Base-by-base conservation (phyloP, 2,329 filamentous ascomycete species). In the Mariannaea sp. region DNA sequence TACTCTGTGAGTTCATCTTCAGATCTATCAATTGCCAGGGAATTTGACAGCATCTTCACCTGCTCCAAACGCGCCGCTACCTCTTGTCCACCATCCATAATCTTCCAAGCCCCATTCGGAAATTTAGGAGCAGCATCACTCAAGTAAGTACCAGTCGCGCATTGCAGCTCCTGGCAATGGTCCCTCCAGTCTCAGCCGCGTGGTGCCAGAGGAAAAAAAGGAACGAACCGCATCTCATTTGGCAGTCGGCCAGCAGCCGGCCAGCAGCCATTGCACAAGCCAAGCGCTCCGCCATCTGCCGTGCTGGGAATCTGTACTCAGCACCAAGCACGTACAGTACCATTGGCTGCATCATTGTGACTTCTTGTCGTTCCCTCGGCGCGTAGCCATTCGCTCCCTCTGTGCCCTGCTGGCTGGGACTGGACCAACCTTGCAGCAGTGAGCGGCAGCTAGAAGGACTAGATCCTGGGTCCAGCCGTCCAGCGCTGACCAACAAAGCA, bases 381-480 rank as follows among this genome's bases (percentile, higher is more conserved):
- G 22, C 38, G 16, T 36, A 27, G 39, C 47, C 19, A 49, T 43
- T 49, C 47, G 38, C 33, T 33, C 36, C 36, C 36, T 32, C 22
- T 24, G 17, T 32, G 26, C 36, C 22, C 36, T 39, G 45, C 35
- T 26, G 39, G 33, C 10, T 14, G 27, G 22, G 39, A 29, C 19
- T 19, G 16, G 33, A 36, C 10, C 33, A 10, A 22, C 30, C 47
- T 42, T 43, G 47, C 47, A 49, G 47, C 47, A 43, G 19, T 14
- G 40, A 32, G 29, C 40, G 43, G 47, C 47, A 14, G 47, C 47
- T 49, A 49, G 47, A 38, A 49, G 27, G 38, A 22, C 39, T 49
- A 49, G 47, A 43, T 49, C 26, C 47, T 49, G 47, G 47, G 47
- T 43, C 47, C 47, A 43, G 47, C 32, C 30, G 47, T 42, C 35